A percentile compares a stretch with the other conserved stretches of the same genome.
Conservation (phyloP, 225 moss, liverwort and hornwort species). For the Pseudisothecium myosuroides region DNA sequence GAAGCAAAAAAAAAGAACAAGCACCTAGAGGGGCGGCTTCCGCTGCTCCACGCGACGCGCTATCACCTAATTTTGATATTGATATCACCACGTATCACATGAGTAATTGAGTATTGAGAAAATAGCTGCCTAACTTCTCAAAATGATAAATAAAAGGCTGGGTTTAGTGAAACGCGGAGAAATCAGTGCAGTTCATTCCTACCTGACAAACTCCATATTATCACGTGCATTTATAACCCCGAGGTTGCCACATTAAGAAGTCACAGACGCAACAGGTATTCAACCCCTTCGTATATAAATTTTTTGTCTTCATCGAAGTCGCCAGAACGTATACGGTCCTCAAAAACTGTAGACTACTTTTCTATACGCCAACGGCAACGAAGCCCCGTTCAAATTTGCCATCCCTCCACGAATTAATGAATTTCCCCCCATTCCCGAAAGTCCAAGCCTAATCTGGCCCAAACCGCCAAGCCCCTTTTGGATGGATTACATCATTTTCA, state of each 20-base stretch:
- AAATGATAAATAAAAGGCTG: too few species aligned
- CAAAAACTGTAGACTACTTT: not conserved
- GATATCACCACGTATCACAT: too few species aligned
- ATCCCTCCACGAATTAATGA: not conserved
- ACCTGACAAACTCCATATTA: not conserved
- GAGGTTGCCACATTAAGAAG: not conserved
- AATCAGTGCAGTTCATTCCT: not conserved
- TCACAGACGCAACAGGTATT: not conserved
- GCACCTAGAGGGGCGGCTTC: too few species aligned
- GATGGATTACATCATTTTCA: not conserved
- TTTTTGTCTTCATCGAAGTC: not conserved
- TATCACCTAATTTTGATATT: too few species aligned
- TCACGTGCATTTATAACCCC: not conserved
- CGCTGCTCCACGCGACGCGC: too few species aligned
- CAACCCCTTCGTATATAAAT: not conserved
- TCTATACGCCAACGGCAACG: not conserved
- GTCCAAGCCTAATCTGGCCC: not conserved
- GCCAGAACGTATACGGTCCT: not conserved
- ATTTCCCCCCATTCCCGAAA: constrained; percentile 11
- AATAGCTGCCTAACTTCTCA: too few species aligned
- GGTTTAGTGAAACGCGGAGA: too few species aligned
- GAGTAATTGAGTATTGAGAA: too few species aligned
- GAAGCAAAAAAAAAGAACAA: too few species aligned
- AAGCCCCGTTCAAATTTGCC: constrained; percentile 11
- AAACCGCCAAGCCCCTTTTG: not conserved